phyloP scores from a whole-genome alignment of 352 stramenopile genomes.

The Globisporangium alternatum region DNA sequence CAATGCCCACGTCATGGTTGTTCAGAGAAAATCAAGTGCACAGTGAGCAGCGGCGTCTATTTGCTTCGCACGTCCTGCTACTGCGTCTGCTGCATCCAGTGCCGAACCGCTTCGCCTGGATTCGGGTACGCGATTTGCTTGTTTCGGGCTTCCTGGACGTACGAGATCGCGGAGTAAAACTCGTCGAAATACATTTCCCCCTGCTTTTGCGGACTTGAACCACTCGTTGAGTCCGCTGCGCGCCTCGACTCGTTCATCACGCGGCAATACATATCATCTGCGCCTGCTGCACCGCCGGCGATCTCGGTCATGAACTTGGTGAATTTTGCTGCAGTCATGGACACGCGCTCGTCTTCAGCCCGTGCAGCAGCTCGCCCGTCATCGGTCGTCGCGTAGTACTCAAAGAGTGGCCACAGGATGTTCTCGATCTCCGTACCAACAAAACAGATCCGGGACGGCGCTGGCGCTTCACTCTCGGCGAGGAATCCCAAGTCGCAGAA shows the following conservation, averaged over 20 bases:
- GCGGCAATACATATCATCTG: conserved; percentile 41
- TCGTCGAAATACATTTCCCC: conserved; percentile 57
- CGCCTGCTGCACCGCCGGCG: conserved; percentile 28
- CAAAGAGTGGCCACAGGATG: conserved; percentile 77
- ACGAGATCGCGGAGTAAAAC: conserved; percentile 69
- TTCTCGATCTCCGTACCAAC: conserved; percentile 66
- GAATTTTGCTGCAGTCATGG: conserved; percentile 51
- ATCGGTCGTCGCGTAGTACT: conserved; percentile 57
- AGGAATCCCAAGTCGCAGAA: conserved; percentile 62
- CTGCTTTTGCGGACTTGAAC: not conserved
- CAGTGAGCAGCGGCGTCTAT: not conserved
- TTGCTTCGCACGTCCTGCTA: conserved; percentile 17
- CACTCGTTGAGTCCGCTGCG: not conserved
- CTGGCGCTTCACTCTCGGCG: conserved; percentile 38
- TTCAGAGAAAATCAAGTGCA: conserved; percentile 22
- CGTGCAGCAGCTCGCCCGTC: not conserved
- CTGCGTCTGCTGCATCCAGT: conserved; percentile 77
- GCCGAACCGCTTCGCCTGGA: conserved; percentile 53
- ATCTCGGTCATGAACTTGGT: conserved; percentile 71
- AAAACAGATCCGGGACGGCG: conserved; percentile 42
- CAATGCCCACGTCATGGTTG: conserved; percentile 52
- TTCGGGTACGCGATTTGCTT: conserved; percentile 29
- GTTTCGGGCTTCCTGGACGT: conserved; percentile 46
- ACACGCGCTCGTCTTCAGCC: conserved; percentile 33
- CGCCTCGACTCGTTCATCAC: conserved; percentile 36